Conservation (phyloP, 768 basidiomycete genomes). For the Auriscalpium microsporum region DNA sequence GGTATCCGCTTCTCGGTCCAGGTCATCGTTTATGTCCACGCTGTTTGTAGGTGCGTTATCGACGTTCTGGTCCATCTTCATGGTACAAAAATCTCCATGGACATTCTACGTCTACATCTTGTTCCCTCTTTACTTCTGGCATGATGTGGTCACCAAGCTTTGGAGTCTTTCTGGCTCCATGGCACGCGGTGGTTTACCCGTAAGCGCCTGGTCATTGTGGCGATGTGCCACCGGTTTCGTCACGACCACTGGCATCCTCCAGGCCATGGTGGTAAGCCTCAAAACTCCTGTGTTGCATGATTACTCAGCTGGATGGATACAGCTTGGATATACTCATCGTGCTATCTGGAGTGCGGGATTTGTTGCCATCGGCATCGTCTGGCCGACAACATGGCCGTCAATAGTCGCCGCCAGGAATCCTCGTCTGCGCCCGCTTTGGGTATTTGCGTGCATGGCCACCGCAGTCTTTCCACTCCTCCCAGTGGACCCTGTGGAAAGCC, state of each 20-base stretch:
- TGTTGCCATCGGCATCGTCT: slow-evolving; percentile 47
- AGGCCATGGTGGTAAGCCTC: slow-evolving; percentile 64
- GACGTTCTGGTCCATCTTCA: slow-evolving; percentile 43
- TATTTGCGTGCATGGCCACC: slow-evolving; percentile 39
- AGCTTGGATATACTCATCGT: slow-evolving; percentile 68
- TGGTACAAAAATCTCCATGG: slow-evolving; percentile 56
- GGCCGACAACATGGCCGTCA: slow-evolving; percentile 54
- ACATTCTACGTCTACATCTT: slow-evolving; percentile 68
- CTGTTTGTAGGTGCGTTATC: slow-evolving; percentile 17
- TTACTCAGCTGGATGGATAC: not conserved
- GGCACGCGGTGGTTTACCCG: too few relatives aligned
- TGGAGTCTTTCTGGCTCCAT: not conserved
- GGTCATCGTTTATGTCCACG: not conserved
- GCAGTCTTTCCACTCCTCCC: slow-evolving; percentile 63
- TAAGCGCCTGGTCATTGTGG: not conserved
- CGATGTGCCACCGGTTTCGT: slow-evolving; percentile 19
- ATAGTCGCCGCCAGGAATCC: slow-evolving; percentile 20
- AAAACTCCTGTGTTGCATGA: not conserved
- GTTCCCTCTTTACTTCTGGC: slow-evolving; percentile 78
- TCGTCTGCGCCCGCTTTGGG: slow-evolving; percentile 35
- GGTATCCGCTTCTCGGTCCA: slow-evolving; percentile 9
- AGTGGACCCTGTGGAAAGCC: slow-evolving; percentile 63
- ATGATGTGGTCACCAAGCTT: slow-evolving; percentile 29
- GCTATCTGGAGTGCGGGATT: slow-evolving; percentile 67
- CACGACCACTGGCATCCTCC: slow-evolving; percentile 37